Evolutionary conservation across 2,329 filamentous ascomycete genomes (phyloP), one percentile per base, ranked within the genome.

Genomic region (Verticillium nonalfalfae): DNA sequence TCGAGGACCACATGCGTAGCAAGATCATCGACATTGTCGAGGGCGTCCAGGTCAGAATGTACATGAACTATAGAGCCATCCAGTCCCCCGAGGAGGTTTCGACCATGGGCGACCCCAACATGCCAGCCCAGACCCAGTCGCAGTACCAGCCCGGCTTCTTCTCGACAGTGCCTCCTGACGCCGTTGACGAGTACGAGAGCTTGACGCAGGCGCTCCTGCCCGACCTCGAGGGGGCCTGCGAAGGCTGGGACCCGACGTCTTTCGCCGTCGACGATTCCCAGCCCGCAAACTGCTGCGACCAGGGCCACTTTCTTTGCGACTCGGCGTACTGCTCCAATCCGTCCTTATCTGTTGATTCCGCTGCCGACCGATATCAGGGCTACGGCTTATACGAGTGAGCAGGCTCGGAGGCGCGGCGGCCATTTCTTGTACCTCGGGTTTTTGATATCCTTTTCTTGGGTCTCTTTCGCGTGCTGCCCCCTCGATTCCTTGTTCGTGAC

Each of bases 1-100:
- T 73, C 36, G 68, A 72, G 58, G 65, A 66, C 4, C 62, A 64
- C 9, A 64, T 73, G 59, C 60, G 60, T 54, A 40, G 65, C 3
- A 68, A 66, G 57, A 62, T 71, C 11, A 59, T 62, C 26, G 66
- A 70, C 2, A 63, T 74, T 4, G 60, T 68, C 52, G 61, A 67
- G 35, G 63, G 65, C 14, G 59, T 68, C 2, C 64, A 70, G 34
- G 59, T 63, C 31, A 61, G 63, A 35, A 21, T 72, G 10, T 64
- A 70, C 34, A 62, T 59, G 4, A 71, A 64, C 2, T 71, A 60
- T 7, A 59, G 62, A 36, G 57, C 64, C 50, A 60, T 64, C 5
- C 59, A 59, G 14, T 54, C 18, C 2, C 61, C 62, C 33, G 64
- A 65, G 34, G 56, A 64, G 11, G 59, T 33, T 9, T 50, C 56